Conservation (phyloP, 257 asterid species). For the Solanum microdontum region DNA sequence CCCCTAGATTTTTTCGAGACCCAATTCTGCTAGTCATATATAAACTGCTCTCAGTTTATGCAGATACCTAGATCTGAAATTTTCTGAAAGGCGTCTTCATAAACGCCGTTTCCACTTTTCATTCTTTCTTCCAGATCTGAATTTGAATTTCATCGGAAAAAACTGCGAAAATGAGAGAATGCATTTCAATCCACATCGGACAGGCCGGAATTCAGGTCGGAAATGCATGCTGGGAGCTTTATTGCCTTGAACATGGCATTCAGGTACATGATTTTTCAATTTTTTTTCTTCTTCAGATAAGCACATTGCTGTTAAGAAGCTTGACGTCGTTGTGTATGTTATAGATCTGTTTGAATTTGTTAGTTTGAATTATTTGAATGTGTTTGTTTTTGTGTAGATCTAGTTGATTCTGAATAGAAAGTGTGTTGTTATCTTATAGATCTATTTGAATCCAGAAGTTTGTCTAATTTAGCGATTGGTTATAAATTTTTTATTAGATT, state of each 20-base stretch:
- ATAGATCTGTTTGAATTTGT: not conserved
- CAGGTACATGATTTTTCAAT: not conserved
- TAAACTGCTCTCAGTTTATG: not conserved
- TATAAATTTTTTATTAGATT: not conserved
- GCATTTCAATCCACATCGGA: slow-evolving; percentile 22
- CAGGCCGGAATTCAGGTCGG: slow-evolving; percentile 27
- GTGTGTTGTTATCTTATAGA: not conserved
- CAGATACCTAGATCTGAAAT: not conserved
- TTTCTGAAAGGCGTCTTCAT: slow-evolving; percentile 16
- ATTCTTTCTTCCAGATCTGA: not conserved
- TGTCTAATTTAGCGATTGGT: not conserved
- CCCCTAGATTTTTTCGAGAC: not conserved
- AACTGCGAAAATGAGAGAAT: slow-evolving; percentile 10
- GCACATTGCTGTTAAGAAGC: no score
- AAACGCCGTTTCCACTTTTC: slow-evolving; percentile 9
- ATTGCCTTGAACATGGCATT: slow-evolving; percentile 25
- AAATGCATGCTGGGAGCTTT: slow-evolving; percentile 22
- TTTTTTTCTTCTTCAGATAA: not conserved
- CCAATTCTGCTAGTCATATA: not conserved
- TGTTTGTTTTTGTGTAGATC: not conserved
- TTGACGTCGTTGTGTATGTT: not conserved
- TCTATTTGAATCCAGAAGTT: not conserved
- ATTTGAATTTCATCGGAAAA: not conserved
- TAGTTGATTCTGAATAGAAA: not conserved
- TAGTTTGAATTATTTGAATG: not conserved